Conservation (phyloP, 2,329 filamentous ascomycete genomes). For the Chrysoporthe puriensis region DNA sequence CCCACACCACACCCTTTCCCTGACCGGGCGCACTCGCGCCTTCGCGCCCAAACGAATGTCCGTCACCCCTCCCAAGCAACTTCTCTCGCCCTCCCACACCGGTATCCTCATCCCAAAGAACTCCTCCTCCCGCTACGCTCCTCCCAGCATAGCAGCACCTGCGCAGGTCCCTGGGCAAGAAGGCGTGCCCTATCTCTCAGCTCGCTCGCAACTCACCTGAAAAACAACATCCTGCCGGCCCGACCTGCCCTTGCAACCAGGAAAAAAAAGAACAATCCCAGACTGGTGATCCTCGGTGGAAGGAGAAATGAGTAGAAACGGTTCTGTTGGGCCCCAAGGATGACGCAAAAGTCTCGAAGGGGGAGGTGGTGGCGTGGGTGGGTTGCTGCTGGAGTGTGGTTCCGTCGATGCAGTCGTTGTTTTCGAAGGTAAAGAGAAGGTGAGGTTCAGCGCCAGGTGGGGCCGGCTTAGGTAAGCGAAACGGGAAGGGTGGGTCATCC, state of each 20-base stretch:
- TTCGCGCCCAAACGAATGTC: background rate
- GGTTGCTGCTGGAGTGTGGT: no score
- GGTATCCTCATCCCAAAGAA: background rate
- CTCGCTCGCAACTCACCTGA: constrained; percentile 41
- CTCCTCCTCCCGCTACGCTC: background rate
- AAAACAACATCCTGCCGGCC: constrained; percentile 45
- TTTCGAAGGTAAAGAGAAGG: background rate
- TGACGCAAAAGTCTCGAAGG: no score
- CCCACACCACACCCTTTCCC: background rate
- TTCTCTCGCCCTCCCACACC: background rate
- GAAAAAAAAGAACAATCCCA: background rate
- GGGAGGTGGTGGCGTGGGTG: no score
- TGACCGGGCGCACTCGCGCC: background rate
- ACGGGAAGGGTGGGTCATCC: background rate
- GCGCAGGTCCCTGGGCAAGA: no score
- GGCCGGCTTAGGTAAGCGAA: constrained; percentile 11
- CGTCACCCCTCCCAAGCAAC: background rate
- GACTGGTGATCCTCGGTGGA: no score
- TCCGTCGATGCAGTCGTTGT: no score
- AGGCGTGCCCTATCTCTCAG: background rate
- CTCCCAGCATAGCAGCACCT: no score
- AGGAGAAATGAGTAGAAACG: no score
- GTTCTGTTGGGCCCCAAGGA: no score
- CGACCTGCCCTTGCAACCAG: background rate
- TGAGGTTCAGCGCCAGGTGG: constrained; percentile 8